These are phyloP conservation scores for Pichia thaimueangensis DNA, from an alignment of 805 yeast species.

Conservation along the genomic window DNA sequence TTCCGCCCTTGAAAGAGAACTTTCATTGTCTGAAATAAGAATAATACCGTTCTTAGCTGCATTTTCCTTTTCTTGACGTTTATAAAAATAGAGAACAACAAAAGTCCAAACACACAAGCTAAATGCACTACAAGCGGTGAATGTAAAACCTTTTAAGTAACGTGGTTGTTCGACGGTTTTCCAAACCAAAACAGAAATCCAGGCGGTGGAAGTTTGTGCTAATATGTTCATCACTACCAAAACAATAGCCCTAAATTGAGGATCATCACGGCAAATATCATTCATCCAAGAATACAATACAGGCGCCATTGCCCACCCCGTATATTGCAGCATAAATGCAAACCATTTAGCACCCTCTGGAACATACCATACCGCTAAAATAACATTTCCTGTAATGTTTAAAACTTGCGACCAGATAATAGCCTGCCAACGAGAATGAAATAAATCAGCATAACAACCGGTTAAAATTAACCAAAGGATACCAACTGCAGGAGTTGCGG, in stretches of 20 bases:
- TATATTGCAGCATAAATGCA: conserved; percentile 53
- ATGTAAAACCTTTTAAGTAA: conserved; percentile 47
- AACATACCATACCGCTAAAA: conserved; percentile 55
- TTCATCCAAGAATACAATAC: conserved; percentile 52
- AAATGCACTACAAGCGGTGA: conserved; percentile 30
- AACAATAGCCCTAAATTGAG: conserved; percentile 47
- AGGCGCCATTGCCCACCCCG: conserved; percentile 59
- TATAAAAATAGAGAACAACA: conserved; percentile 1
- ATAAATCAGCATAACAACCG: conserved; percentile 46
- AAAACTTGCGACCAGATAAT: conserved; percentile 46
- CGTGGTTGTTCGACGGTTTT: conserved; percentile 55
- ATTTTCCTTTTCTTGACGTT: conserved; percentile 1
- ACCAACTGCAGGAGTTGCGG: conserved; percentile 56
- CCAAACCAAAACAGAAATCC: conserved; percentile 30
- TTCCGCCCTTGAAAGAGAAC: too few species aligned
- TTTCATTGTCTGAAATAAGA: not conserved
- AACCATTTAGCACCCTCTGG: conserved; percentile 56
- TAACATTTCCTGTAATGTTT: conserved; percentile 46
- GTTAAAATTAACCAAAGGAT: conserved; percentile 40
- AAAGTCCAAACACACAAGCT: conserved; percentile 1
- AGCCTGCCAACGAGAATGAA: conserved; percentile 49
- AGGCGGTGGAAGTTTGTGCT: conserved; percentile 35
- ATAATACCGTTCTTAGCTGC: conserved; percentile 1
- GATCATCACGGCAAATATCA: conserved; percentile 52
- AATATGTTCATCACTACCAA: conserved; percentile 51